Percentiles rank a stretch among this genome's conserved stretches.
Conservation (phyloP, 805 yeast genomes). For the Starmerella cellae region DNA sequence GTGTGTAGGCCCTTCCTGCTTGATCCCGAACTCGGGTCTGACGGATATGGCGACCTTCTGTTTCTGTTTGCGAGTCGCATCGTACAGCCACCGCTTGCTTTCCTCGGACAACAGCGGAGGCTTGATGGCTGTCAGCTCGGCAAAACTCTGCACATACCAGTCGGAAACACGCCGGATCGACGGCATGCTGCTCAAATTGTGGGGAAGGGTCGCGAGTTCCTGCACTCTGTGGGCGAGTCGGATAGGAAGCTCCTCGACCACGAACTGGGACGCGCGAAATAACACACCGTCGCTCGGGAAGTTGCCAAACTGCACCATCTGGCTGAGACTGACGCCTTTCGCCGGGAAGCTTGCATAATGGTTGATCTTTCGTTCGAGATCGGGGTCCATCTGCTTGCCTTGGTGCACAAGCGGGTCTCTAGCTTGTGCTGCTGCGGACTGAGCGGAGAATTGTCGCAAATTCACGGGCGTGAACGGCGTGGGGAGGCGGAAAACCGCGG, state of each 20-base stretch:
- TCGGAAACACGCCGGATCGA: constrained; percentile 62
- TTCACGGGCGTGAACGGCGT: background rate
- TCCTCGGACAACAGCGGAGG: constrained; percentile 41
- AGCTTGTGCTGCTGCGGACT: too few relatives aligned
- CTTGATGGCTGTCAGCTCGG: constrained; percentile 52
- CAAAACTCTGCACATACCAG: constrained; percentile 87
- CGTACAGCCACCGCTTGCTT: constrained; percentile 23
- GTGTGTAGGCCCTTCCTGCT: constrained; percentile 20
- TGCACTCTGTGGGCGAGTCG: constrained; percentile 74
- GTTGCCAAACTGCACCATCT: constrained; percentile 85
- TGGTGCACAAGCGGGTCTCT: constrained; percentile 8
- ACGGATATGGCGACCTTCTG: constrained; percentile 15
- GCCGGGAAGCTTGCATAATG: constrained; percentile 63
- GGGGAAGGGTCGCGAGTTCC: constrained; percentile 69
- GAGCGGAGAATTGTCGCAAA: background rate
- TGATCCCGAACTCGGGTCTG: constrained; percentile 25
- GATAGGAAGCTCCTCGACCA: constrained; percentile 76
- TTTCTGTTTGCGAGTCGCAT: constrained; percentile 15
- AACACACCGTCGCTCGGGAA: constrained; percentile 64
- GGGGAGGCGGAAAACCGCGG: too few relatives aligned
- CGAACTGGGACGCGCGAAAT: constrained; percentile 71
- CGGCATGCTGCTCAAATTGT: constrained; percentile 58
- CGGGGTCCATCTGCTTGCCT: constrained; percentile 23
- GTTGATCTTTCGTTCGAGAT: constrained; percentile 42
- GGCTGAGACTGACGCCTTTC: constrained; percentile 70